phyloP scores from a whole-genome alignment of 2,329 filamentous ascomycete genomes.

The Pyrenochaeta sp. region DNA sequence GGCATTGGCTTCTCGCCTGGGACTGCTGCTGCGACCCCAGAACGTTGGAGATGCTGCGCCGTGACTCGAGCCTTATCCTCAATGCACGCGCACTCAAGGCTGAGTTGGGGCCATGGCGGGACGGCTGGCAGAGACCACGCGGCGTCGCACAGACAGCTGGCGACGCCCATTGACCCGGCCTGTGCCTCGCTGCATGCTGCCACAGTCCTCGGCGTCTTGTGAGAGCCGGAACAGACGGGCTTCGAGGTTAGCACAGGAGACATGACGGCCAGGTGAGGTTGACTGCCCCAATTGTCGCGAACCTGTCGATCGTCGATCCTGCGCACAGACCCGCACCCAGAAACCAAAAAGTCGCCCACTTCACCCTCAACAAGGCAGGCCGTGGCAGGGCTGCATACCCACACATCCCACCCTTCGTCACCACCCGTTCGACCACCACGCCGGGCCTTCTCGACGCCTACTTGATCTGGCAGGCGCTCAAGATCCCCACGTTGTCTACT shows the following conservation, averaged over 20 bases:
- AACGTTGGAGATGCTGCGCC: constrained; percentile 6
- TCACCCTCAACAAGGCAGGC: too few relatives aligned
- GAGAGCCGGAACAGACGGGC: not conserved
- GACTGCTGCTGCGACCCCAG: not conserved
- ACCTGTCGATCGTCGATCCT: not conserved
- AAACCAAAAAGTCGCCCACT: constrained; percentile 8
- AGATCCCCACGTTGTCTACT: constrained; percentile 13
- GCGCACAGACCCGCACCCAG: constrained; percentile 11
- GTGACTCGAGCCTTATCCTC: constrained; percentile 9
- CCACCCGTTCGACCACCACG: constrained; percentile 18
- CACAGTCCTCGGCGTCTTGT: not conserved
- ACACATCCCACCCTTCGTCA: constrained; percentile 7
- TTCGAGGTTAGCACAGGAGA: not conserved
- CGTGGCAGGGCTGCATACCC: constrained; percentile 9
- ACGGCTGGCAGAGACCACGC: not conserved
- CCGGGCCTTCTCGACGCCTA: constrained; percentile 29
- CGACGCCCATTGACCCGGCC: not conserved
- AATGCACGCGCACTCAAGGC: not conserved
- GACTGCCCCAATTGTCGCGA: not conserved
- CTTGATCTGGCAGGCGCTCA: constrained; percentile 22
- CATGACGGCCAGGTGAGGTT: constrained; percentile 1
- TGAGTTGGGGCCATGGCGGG: constrained; percentile 11
- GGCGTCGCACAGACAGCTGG: constrained; percentile 3
- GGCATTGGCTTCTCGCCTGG: constrained; percentile 8
- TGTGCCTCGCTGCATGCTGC: not conserved